Conservation (phyloP, 495 filamentous ascomycete species). For the Lentithecium fluviatile region DNA sequence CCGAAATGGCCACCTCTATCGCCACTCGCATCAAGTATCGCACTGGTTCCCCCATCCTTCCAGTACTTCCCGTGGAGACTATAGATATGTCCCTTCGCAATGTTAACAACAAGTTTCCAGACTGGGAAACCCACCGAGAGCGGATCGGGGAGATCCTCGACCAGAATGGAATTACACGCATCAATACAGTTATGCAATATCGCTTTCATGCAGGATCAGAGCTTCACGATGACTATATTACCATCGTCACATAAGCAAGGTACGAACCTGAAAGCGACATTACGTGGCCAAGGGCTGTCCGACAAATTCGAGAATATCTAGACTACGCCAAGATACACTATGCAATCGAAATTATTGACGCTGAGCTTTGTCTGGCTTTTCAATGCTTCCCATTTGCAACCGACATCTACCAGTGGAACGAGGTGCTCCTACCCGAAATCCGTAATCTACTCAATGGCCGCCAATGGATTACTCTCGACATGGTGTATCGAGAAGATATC, state of each 20-base stretch:
- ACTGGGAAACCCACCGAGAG: not conserved
- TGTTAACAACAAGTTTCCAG: not conserved
- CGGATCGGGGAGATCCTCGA: not conserved
- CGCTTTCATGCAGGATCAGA: not conserved
- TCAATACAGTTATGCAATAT: not conserved
- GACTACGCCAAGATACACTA: not conserved
- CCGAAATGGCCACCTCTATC: not conserved
- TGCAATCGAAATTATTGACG: not conserved
- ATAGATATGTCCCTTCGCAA: not conserved
- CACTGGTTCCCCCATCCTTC: not conserved
- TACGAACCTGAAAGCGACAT: not conserved
- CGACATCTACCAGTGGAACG: not conserved
- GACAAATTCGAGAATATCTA: not conserved
- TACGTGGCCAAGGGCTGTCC: not conserved
- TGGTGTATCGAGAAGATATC: not conserved
- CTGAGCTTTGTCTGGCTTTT: not conserved
- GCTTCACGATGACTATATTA: not conserved
- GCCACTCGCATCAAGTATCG: not conserved
- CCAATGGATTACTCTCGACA: not conserved
- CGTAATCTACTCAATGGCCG: not conserved
- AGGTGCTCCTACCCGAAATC: not conserved
- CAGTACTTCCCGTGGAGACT: not conserved
- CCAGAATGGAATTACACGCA: not conserved
- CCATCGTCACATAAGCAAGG: not conserved
- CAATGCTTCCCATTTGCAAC: not conserved